A percentile compares a stretch with the other conserved stretches of the same genome.
Evolutionary conservation across 2,329 filamentous ascomycete species (phyloP).

Genomic region (Juglanconis juglandina): DNA sequence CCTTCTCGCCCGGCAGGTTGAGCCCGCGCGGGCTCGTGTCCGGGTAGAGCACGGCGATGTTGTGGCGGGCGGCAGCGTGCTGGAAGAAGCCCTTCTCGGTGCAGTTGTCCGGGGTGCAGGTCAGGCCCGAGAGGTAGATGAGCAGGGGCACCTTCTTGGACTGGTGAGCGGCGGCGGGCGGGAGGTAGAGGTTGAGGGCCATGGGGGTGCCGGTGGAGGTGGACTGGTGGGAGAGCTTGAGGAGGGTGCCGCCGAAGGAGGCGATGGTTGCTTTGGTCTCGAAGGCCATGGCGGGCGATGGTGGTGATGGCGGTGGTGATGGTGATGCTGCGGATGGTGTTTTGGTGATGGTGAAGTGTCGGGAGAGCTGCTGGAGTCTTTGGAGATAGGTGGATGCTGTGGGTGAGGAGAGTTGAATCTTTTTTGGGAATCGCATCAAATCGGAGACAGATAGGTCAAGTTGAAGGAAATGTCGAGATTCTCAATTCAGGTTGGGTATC

Average conservation of each 20-base stretch:
- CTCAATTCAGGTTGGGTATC: neutral
- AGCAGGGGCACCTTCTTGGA: conserved; percentile 74
- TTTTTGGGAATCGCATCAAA: conserved; percentile 12
- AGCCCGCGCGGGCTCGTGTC: conserved; percentile 91
- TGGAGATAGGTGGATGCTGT: neutral
- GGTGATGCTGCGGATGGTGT: neutral
- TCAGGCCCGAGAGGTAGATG: conserved; percentile 90
- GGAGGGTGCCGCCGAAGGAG: conserved; percentile 88
- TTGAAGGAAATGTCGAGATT: neutral
- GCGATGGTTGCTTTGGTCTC: conserved; percentile 85
- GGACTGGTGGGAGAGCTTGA: conserved; percentile 88
- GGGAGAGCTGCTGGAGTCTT: conserved; percentile 15
- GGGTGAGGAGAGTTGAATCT: conserved; percentile 4
- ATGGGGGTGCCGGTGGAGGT: conserved; percentile 79
- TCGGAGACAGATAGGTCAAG: neutral
- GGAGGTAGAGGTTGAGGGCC: conserved; percentile 89
- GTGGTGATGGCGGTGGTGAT: conserved; percentile 8
- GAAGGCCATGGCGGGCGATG: conserved; percentile 67
- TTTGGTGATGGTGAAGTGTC: conserved; percentile 1
- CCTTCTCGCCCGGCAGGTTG: conserved; percentile 77
- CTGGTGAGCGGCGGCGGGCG: conserved; percentile 57
- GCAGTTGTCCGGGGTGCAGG: conserved; percentile 87
- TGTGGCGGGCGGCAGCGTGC: conserved; percentile 70
- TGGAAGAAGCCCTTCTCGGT: conserved; percentile 89
- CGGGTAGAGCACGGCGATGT: conserved; percentile 90